Conservation (phyloP, 495 filamentous ascomycete genomes). For the Neohortaea acidophila region DNA sequence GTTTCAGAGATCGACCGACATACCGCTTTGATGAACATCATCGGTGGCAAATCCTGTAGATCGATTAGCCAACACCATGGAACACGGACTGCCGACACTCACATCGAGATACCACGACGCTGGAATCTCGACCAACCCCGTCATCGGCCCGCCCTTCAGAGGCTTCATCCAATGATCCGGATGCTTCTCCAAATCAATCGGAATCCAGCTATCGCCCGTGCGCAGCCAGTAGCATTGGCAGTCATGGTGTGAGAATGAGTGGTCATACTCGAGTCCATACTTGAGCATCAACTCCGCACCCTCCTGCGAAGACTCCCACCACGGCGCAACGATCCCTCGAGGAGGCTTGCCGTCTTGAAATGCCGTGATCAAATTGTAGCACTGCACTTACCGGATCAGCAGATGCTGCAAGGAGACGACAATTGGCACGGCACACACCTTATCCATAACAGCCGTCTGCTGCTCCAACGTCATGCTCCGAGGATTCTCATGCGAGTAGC, state of each 20-base stretch:
- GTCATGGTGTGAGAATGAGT: conserved; percentile 39
- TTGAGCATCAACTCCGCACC: conserved; percentile 34
- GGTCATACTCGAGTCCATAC: conserved; percentile 31
- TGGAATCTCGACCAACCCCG: conserved; percentile 41
- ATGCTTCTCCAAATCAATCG: conserved; percentile 38
- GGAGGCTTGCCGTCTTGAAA: conserved; percentile 61
- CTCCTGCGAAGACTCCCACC: conserved; percentile 38
- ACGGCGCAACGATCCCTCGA: conserved; percentile 44
- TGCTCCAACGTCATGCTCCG: conserved; percentile 57
- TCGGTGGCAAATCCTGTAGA: conserved; percentile 31
- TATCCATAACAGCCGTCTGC: conserved; percentile 59
- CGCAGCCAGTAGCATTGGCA: conserved; percentile 42
- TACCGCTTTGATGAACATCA: conserved; percentile 47
- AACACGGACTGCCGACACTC: background rate
- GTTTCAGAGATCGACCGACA: no score
- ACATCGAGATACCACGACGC: conserved; percentile 41
- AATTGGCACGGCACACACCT: conserved; percentile 24
- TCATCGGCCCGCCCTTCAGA: conserved; percentile 30
- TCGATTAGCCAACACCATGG: background rate
- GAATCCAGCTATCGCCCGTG: conserved; percentile 31
- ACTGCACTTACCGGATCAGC: conserved; percentile 22
- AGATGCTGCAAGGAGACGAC: background rate
- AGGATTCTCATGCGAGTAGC: conserved; percentile 65
- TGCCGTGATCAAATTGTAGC: conserved; percentile 52
- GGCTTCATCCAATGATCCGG: conserved; percentile 43